Percentiles rank a stretch among this genome's conserved stretches.
phyloP scores from a whole-genome alignment of 176 grass and related monocot genomes.

The Musa beccarii region DNA sequence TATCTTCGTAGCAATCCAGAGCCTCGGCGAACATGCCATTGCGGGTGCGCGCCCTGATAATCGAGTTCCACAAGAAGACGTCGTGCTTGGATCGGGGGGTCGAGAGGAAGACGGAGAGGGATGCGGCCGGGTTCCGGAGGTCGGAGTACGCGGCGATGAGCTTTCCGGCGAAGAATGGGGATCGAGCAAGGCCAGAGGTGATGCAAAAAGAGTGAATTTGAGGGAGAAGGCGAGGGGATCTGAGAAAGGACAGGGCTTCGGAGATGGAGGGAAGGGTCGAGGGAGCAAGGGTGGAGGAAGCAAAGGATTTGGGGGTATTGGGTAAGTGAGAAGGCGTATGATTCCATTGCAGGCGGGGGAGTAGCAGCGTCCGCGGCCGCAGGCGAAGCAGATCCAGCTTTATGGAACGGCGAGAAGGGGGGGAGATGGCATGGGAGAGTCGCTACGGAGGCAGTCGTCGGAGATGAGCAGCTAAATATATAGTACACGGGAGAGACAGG shows the following conservation, averaged over 20 bases:
- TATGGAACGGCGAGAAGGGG: neutral
- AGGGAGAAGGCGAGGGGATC: neutral
- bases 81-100: neutral
- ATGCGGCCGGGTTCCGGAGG: neutral
- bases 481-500: too few relatives aligned
- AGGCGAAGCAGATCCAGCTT: constrained; percentile 2
- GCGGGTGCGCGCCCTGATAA: neutral
- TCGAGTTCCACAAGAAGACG: constrained; percentile 1
- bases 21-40: constrained; percentile 5
- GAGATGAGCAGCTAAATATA: neutral
- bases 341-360: neutral
- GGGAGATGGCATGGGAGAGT: neutral
- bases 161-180: constrained; percentile 5
- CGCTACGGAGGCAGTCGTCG: neutral
- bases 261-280: neutral
- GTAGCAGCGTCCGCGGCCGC: neutral
- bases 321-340: neutral
- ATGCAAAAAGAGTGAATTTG: neutral
- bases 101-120: neutral
- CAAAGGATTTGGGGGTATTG: neutral
- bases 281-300: neutral
- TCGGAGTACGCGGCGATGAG: constrained; percentile 4
- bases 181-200: neutral
- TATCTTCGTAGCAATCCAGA: neutral
- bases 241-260: neutral